Conservation (phyloP, 2,329 filamentous ascomycete species). For the Fusarium coffeatum region DNA sequence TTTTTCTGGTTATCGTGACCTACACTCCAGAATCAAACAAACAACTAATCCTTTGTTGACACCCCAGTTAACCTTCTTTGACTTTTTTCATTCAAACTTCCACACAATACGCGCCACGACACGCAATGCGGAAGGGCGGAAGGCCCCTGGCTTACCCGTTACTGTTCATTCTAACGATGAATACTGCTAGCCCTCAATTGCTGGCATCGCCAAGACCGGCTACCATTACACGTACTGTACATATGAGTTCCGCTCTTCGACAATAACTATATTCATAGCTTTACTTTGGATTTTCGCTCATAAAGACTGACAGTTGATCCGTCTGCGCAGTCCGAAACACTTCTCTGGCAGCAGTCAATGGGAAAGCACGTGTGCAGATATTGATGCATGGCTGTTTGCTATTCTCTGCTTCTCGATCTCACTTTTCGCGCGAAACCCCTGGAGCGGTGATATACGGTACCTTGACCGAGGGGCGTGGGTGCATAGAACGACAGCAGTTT, state of each 20-base stretch:
- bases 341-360: not conserved
- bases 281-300: not conserved
- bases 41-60: not conserved
- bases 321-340: not conserved
- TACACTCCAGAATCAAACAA: not conserved
- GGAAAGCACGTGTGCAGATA: slow-evolving; percentile 18
- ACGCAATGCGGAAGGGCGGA: slow-evolving; percentile 34
- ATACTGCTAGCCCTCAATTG: slow-evolving; percentile 15
- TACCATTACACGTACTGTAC: not conserved
- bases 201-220: slow-evolving; percentile 20
- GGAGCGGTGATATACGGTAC: slow-evolving; percentile 44
- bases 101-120: slow-evolving; percentile 19
- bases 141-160: slow-evolving; percentile 27
- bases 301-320: not conserved
- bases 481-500: slow-evolving; percentile 39
- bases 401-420: slow-evolving; percentile 5
- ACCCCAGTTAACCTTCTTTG: slow-evolving; percentile 6
- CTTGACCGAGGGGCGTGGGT: slow-evolving; percentile 38
- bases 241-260: not conserved
- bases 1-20: not conserved
- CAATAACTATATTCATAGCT: not conserved
- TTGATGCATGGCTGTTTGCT: slow-evolving; percentile 15
- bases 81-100: slow-evolving; percentile 20
- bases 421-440: slow-evolving; percentile 23
- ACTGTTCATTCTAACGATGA: slow-evolving; percentile 11